Percentiles rank a stretch among this genome's conserved stretches.
These are phyloP conservation scores for Hypoxylon sp. DNA, from an alignment of 2,329 filamentous ascomycete species.

Conservation along the genomic window DNA sequence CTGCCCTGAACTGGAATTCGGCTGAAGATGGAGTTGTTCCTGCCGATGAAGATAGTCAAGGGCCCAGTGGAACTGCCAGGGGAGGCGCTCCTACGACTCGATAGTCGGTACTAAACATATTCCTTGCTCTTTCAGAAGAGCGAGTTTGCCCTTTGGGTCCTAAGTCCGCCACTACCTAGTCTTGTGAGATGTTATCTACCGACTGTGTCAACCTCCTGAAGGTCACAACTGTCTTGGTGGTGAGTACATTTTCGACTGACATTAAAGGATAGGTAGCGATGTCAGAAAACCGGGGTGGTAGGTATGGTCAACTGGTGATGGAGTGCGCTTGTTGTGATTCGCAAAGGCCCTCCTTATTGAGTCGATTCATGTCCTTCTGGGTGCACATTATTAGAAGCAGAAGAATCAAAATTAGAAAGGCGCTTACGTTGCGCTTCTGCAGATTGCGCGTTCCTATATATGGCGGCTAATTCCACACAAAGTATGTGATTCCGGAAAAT, in stretches of 20 bases:
- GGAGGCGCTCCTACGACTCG: not conserved
- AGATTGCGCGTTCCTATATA: constrained; percentile 16
- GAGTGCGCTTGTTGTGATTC: not conserved
- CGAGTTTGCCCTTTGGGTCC: not conserved
- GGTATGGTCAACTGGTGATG: not conserved
- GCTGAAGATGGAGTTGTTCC: constrained; percentile 16
- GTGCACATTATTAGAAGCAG: constrained; percentile 8
- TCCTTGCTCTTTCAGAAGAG: not conserved
- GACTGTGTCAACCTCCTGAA: not conserved
- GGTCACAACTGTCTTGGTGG: not conserved
- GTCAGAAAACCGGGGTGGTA: too few relatives aligned
- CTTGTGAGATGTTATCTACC: not conserved
- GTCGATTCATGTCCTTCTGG: not conserved
- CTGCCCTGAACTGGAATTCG: constrained; percentile 3
- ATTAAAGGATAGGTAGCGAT: not conserved
- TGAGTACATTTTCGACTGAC: not conserved
- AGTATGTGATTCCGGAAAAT: constrained; percentile 29
- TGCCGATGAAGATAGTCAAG: not conserved
- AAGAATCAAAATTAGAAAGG: not conserved
- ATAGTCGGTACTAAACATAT: not conserved
- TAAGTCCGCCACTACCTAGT: not conserved
- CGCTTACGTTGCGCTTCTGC: constrained; percentile 10
- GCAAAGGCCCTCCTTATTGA: not conserved
- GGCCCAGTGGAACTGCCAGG: constrained; percentile 16
- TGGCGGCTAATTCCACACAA: constrained; percentile 37